Evolutionary conservation across 306 rosid species (phyloP).

Genomic region (Lagenaria siceraria): DNA sequence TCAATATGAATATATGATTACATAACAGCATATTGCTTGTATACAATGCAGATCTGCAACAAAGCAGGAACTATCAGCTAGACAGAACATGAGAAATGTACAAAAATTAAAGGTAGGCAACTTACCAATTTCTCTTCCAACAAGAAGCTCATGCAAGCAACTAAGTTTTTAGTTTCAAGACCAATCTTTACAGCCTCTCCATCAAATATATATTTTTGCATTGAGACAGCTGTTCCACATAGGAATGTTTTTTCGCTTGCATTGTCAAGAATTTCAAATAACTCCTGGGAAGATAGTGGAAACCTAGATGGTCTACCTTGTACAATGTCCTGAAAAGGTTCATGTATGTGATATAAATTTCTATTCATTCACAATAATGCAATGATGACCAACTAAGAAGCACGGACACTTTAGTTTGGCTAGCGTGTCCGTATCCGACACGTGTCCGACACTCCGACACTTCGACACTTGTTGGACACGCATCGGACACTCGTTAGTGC

Average conservation of each 20-base stretch:
- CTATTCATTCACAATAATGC: not conserved
- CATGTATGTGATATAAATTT: slow-evolving; percentile 5
- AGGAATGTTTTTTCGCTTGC: slow-evolving; percentile 79
- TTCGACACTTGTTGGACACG: too few species aligned
- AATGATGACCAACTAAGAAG: not conserved
- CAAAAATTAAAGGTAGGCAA: not conserved
- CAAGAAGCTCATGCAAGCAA: slow-evolving; percentile 76
- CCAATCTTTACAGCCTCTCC: slow-evolving; percentile 70
- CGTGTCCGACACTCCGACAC: too few species aligned
- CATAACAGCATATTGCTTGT: not conserved
- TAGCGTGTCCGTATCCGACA: too few species aligned
- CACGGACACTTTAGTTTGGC: too few species aligned
- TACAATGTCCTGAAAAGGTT: slow-evolving; percentile 53
- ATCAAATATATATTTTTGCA: slow-evolving; percentile 59
- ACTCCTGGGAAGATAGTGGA: slow-evolving; percentile 49
- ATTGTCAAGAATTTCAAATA: slow-evolving; percentile 60
- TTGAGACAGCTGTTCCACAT: slow-evolving; percentile 46
- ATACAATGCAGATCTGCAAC: not conserved
- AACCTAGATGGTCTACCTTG: slow-evolving; percentile 48
- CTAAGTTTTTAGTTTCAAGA: slow-evolving; percentile 61
- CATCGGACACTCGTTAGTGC: too few species aligned
- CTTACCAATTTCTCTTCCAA: slow-evolving; percentile 72
- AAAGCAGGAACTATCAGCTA: not conserved
- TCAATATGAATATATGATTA: not conserved
- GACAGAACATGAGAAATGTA: not conserved